Evolutionary conservation across 148 eudicot genomes (phyloP), one percentile per base, ranked within the genome.

Genomic region (Heliosperma pusillum): DNA sequence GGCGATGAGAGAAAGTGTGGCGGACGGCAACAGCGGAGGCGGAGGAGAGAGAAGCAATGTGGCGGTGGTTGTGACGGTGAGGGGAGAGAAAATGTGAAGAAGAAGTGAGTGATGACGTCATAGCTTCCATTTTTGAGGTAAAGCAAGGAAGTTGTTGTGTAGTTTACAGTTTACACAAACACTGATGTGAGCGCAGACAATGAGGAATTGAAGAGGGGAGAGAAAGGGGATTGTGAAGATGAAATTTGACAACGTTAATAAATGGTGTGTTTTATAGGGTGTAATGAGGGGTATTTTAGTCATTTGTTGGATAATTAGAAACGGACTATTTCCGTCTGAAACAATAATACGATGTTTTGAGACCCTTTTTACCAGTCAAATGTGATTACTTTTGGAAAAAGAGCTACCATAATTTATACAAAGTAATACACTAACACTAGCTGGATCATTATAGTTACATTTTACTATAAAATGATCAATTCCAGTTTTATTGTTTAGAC

Each of bases 91-190:
- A 4, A 13, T 68, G 22, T 16, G 58, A 68, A 16, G 80, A 68
- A 20, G 80, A 61, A 1, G 55, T 60, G 19, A 53, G 22, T 36
- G 77, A 50, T 50, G 73, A 70, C 11, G 73, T 40, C 55, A 77
- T 60, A 53, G 80, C 66, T 53, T 77, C 74, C 83, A 81, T 81
- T 77, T 72, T 67, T 21, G 42, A 36, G 42, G 42, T 36, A 36
- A 29, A 36, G 42, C 42, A 6, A 50, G 19, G 17, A 47, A 11
- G 2, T 5, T 7, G 19, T 50, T 12, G 19, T 50, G 55, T 2
- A 3, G 42, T 5, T n/a, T n/a, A n/a, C n/a, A 50, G 55, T 42
- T 7, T 25, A 61, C 29, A 11, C 16, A 57, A 21, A 58, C 25
- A 25, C 15, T 22, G 66, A 61, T 36, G 42, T 0, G 42, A 36